Evolutionary conservation across 345 rosid species (phyloP), one percentile per base, ranked within the genome.

Genomic region (Geranium rotundifolium): DNA sequence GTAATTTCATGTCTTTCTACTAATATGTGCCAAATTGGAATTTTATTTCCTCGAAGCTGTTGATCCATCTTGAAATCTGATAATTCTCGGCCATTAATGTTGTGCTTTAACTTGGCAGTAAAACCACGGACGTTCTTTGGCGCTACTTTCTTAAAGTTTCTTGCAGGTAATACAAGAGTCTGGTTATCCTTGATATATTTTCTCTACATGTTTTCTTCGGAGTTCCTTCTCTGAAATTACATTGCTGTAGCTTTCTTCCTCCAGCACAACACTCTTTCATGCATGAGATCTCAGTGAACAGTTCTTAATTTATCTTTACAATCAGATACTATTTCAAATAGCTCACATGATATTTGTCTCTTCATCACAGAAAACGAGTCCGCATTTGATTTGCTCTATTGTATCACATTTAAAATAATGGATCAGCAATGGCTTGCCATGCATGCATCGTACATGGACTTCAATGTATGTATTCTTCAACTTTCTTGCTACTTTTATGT

Each of bases 401-500:
- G 99, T 81, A 88, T 89, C 72, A 85, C 97, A 12, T 93, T 90
- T 86, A 90, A 93, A 85, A 81, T 93, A 67, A 88, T 93, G 97
- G 96, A 93, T 82, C 87, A 84, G 39, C 88, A 83, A 66, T 93
- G 99, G 99, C 97, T 90, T 61, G 52, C 83, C 52, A 90, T 93
- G 90, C 99, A 73, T 10, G 97, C 99, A 12, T 93, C 97, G 37
- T 93, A 93, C 75, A 93, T 93, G 99, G 99, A 93, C 76, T 93
- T 93, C 77, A 93, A 93, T 71, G 99, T 90, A 76, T 60, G 82
- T 59, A 46, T 56, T 57, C 62, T 58, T 70, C 27, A 64, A 29
- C 46, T 63, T 0, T 34, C 58, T 50, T 56, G 41, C 62, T 71
- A 50, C 23, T 67, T 19, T 61, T 61, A 18, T 7, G 37, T 31